These are phyloP conservation scores for Neonectria sp. DNA, from an alignment of 2,329 filamentous ascomycete species.

Conservation along the genomic window DNA sequence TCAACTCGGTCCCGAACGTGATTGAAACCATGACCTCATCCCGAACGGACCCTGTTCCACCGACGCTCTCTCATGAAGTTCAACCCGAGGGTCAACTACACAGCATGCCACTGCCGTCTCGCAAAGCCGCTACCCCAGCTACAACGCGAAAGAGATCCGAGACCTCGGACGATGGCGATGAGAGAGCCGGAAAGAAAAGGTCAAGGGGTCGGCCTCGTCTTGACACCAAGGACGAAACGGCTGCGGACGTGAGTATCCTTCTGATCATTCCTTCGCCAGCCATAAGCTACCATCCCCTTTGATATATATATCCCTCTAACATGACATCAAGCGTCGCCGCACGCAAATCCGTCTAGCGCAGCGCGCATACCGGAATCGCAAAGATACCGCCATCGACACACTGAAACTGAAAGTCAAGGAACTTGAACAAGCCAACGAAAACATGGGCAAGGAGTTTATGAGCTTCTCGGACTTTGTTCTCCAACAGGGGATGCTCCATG, in stretches of 20 bases:
- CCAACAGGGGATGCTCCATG: slow-evolving; percentile 69
- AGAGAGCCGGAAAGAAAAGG: slow-evolving; percentile 69
- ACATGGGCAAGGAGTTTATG: slow-evolving; percentile 81
- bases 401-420: slow-evolving; percentile 79
- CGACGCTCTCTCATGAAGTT: background rate
- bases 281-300: background rate
- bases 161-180: slow-evolving; percentile 47
- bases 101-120: slow-evolving; percentile 5
- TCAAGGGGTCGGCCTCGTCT: slow-evolving; percentile 81
- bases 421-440: slow-evolving; percentile 78
- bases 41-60: background rate
- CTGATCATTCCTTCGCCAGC: slow-evolving; percentile 46
- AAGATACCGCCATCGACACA: slow-evolving; percentile 84
- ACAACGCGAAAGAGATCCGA: slow-evolving; percentile 45
- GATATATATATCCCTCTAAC: slow-evolving; percentile 38
- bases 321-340: slow-evolving; percentile 74
- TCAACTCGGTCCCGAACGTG: background rate
- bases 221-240: slow-evolving; percentile 83
- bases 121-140: background rate
- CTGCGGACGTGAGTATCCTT: slow-evolving; percentile 77
- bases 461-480: slow-evolving; percentile 75
- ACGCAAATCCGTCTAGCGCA: slow-evolving; percentile 92
- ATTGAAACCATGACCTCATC: background rate
- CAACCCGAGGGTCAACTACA: background rate
- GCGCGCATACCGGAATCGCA: slow-evolving; percentile 86